Evolutionary conservation across 1,284 basidiomycete genomes (phyloP), one percentile per base, ranked within the genome.

Genomic region (Naganishia cerealis): DNA sequence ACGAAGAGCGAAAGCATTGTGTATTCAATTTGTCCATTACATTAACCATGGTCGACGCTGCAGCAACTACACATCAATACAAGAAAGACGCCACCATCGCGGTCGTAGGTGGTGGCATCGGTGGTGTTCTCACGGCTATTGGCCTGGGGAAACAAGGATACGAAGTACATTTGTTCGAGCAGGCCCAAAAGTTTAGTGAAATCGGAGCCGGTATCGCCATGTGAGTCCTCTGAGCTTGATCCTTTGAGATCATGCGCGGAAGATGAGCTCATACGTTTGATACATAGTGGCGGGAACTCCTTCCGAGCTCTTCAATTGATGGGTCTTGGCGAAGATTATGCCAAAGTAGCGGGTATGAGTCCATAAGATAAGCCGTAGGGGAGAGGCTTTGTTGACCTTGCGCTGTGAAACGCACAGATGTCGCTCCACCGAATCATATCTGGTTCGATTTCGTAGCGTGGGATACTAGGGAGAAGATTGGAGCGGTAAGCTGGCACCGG

Each of bases 151-250:
- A 76, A 55, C 76, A 77, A 3, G 85, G 85, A 0, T 75, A 86
- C 33, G 71, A 78, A 26, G 83, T 84, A 10, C 77, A 83, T 26
- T 70, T 86, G 1, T 86, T 85, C 69, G 86, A 86, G 75, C 81
- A 84, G 66, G 82, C 85, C 57, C 84, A 15, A 66, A 71, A 42
- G 67, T 67, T 61, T 66, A 72, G 63, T 69, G 76, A 77, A 57
- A 70, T 77, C 50, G 76, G 76, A 6, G 76, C 75, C 0, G 73
- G 73, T 0, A 72, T 77, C 15, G 72, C 61, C 2, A 63, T 72
- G 68, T 70, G 71, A 33, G 72, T 56, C 6, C 1, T 16, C 16
- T 16, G 8, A 36, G 40, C 21, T 29, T 36, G 0, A 36, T 5
- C 18, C 0, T 15, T 3, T 3, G 24, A 12, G 24, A 16, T 48